phyloP scores from a whole-genome alignment of 2,329 filamentous ascomycete genomes.

The Stemphylium lycopersici region DNA sequence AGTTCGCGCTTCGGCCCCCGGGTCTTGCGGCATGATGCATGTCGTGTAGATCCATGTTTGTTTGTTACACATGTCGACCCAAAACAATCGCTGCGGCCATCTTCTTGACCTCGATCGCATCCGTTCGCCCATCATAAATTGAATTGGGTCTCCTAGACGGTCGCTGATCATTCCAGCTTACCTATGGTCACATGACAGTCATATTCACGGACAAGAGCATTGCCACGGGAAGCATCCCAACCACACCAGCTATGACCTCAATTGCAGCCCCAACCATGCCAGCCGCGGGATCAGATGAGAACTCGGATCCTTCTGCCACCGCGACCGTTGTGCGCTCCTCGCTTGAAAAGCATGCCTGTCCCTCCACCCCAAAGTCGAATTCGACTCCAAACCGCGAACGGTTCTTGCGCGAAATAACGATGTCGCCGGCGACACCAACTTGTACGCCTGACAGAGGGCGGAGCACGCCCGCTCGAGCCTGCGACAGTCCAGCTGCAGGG shows the following conservation, averaged over 20 bases:
- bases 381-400: slow-evolving; percentile 20
- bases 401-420: slow-evolving; percentile 23
- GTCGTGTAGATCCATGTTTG: slow-evolving; percentile 22
- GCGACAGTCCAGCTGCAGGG: slow-evolving; percentile 8
- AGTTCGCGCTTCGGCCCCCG: slow-evolving; percentile 21
- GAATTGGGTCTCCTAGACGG: neutral
- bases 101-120: slow-evolving; percentile 1
- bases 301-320: slow-evolving; percentile 11
- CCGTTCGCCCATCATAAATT: neutral
- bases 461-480: neutral
- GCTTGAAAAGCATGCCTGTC: slow-evolving; percentile 4
- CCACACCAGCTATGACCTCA: slow-evolving; percentile 6
- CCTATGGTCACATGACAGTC: slow-evolving; percentile 15
- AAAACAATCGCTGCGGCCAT: slow-evolving; percentile 18
- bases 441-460: slow-evolving; percentile 17
- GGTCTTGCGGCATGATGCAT: slow-evolving; percentile 30
- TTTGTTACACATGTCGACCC: slow-evolving; percentile 35
- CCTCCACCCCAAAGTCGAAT: neutral
- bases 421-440: slow-evolving; percentile 25
- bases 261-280: slow-evolving; percentile 4
- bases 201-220: slow-evolving; percentile 11
- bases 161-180: neutral
- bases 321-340: slow-evolving; percentile 6
- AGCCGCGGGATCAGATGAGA: slow-evolving; percentile 9
- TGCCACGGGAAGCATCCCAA: neutral